Conservation (phyloP, 768 basidiomycete species). For the Mycena sanguinolenta region DNA sequence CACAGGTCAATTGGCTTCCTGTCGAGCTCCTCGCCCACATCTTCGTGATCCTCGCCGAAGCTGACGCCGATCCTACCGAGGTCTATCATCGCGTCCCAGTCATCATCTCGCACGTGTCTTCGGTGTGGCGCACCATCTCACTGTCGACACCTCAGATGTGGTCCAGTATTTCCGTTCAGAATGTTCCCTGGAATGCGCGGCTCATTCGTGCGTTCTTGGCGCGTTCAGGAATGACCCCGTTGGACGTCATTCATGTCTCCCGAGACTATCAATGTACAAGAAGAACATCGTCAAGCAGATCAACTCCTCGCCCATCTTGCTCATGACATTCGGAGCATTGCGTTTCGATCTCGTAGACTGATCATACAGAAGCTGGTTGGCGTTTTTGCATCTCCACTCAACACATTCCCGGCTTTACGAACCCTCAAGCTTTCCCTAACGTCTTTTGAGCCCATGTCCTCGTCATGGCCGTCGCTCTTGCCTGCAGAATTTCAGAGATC, state of each 20-base stretch:
- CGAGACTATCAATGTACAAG: conserved; percentile 16
- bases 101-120: conserved; percentile 62
- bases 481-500: conserved; percentile 13
- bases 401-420: conserved; percentile 38
- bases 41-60: conserved; percentile 49
- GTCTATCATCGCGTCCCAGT: conserved; percentile 49
- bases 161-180: conserved; percentile 53
- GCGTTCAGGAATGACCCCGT: conserved; percentile 49
- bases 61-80: conserved; percentile 42
- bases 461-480: conserved; percentile 13
- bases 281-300: conserved; percentile 37
- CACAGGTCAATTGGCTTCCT: conserved; percentile 64
- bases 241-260: conserved; percentile 50
- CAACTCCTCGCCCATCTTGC: conserved; percentile 42
- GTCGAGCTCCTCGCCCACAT: conserved; percentile 62
- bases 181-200: conserved; percentile 38
- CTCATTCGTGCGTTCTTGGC: conserved; percentile 46
- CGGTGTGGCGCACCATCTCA: conserved; percentile 61
- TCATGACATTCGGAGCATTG: conserved; percentile 46
- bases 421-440: conserved; percentile 44
- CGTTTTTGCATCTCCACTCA: conserved; percentile 34
- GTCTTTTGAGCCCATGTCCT: conserved; percentile 13
- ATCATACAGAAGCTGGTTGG: conserved; percentile 40
- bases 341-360: conserved; percentile 48
- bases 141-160: conserved; percentile 60